Conservation (phyloP, 163 green algal genomes). For the Coccomyxa subellipsoidea region DNA sequence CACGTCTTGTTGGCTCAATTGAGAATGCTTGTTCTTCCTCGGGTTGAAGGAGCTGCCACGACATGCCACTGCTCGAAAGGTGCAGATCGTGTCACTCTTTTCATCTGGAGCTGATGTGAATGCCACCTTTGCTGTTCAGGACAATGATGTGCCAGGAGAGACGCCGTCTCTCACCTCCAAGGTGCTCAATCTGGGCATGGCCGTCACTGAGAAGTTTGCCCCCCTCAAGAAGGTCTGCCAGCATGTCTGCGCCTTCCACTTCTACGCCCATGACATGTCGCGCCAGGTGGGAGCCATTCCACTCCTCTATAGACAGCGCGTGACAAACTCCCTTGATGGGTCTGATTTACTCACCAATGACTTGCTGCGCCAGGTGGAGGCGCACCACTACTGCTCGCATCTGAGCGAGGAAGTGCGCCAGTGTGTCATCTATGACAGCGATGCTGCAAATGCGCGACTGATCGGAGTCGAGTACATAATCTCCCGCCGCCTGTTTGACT, state of each 20-base stretch:
- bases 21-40: too few species aligned
- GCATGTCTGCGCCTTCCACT: conserved; percentile 73
- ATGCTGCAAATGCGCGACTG: conserved; percentile 50
- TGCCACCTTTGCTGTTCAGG: neutral
- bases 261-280: conserved; percentile 66
- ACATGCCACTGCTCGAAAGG: too few species aligned
- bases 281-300: conserved; percentile 36
- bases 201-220: conserved; percentile 45
- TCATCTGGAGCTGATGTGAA: too few species aligned
- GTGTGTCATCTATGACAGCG: conserved; percentile 68
- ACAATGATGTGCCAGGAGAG: neutral
- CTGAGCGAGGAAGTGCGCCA: conserved; percentile 65
- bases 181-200: conserved; percentile 29
- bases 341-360: neutral
- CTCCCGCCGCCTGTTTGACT: conserved; percentile 52
- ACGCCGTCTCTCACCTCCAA: neutral
- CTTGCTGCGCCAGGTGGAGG: conserved; percentile 44
- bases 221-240: conserved; percentile 59
- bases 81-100: too few species aligned
- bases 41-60: too few species aligned
- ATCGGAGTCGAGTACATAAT: conserved; percentile 70
- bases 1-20: too few species aligned
- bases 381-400: conserved; percentile 70
- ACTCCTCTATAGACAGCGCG: neutral
- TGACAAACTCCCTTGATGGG: neutral